These are phyloP conservation scores for Fusarium albidum DNA, from an alignment of 2,329 filamentous ascomycete species.

Conservation along the genomic window DNA sequence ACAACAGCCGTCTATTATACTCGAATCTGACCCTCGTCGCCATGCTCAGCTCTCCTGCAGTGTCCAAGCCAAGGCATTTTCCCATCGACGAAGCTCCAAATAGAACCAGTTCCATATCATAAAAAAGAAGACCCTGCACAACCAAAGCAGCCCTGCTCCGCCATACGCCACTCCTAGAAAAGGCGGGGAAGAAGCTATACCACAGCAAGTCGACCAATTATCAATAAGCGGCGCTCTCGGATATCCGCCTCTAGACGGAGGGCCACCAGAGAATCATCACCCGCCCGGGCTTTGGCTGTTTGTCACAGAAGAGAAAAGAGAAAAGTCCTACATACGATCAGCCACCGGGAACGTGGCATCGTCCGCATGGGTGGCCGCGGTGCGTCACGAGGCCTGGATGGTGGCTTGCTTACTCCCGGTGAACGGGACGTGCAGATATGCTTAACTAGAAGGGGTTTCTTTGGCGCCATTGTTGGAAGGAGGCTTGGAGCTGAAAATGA, in stretches of 20 bases:
- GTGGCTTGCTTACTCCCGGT: slow-evolving; percentile 5
- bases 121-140: not conserved
- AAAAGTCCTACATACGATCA: not conserved
- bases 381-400: not conserved
- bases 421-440: slow-evolving; percentile 2
- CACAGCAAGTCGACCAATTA: slow-evolving; percentile 1
- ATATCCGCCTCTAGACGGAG: slow-evolving; percentile 1
- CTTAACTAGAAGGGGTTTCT: slow-evolving; percentile 1
- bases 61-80: not conserved
- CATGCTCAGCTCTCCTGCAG: not conserved
- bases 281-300: not conserved
- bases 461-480: not conserved
- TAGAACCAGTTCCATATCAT: slow-evolving; percentile 2
- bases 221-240: not conserved
- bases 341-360: not conserved
- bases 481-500: not conserved
- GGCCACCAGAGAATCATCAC: not conserved
- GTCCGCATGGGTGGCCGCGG: not conserved
- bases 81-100: not conserved
- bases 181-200: slow-evolving; percentile 5
- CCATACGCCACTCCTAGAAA: slow-evolving; percentile 5
- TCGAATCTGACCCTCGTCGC: not conserved
- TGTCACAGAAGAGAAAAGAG: not conserved
- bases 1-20: slow-evolving; percentile 6
- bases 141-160: slow-evolving; percentile 9